These are phyloP conservation scores for Canna indica DNA, from an alignment of 176 grass and related monocot genomes.

Conservation along the genomic window DNA sequence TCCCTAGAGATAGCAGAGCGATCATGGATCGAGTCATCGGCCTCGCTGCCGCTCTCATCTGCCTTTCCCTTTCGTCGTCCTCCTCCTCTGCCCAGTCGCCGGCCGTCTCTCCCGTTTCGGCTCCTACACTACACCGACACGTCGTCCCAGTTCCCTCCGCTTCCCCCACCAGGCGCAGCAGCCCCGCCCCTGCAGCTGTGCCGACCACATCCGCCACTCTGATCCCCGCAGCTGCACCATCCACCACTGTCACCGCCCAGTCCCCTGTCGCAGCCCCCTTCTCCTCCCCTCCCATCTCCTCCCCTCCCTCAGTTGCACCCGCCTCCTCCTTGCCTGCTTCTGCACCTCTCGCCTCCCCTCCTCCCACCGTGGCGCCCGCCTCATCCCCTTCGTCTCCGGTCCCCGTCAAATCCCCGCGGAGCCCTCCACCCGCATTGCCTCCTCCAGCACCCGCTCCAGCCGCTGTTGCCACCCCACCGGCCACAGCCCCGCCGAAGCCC, in stretches of 20 bases:
- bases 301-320: background rate
- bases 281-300: background rate
- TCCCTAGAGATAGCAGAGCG: background rate
- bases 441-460: constrained; percentile 5
- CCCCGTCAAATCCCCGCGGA: constrained; percentile 4
- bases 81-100: constrained; percentile 3
- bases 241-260: background rate
- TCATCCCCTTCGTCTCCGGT: background rate
- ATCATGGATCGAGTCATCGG: constrained; percentile 17
- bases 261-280: background rate
- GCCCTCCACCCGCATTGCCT: constrained; percentile 19
- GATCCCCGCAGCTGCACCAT: background rate
- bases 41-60: constrained; percentile 17
- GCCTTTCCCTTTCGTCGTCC: constrained; percentile 14
- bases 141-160: background rate
- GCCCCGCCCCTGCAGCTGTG: constrained; percentile 5
- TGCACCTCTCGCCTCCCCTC: background rate
- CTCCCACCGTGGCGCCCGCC: constrained; percentile 1
- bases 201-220: constrained; percentile 6
- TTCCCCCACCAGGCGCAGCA: background rate
- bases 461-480: constrained; percentile 11
- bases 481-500: constrained; percentile 2
- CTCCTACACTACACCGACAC: background rate
- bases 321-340: constrained; percentile 3
- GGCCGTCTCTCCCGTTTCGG: too few relatives aligned